phyloP scores from a whole-genome alignment of 345 rosid species.

The Fremontodendron californicum region DNA sequence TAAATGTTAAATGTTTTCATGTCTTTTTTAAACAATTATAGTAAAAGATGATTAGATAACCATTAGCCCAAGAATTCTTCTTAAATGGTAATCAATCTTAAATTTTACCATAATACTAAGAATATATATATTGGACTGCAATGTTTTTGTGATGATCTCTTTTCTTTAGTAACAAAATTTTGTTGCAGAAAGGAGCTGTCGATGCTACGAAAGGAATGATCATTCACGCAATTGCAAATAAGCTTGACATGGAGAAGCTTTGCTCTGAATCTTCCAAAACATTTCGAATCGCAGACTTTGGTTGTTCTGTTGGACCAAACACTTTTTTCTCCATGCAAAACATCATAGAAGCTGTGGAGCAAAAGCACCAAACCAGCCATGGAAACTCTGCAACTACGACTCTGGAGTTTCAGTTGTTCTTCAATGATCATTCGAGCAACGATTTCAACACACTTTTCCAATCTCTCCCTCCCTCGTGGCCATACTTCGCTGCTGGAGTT shows the following conservation, averaged over 20 bases:
- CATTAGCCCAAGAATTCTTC: too few species aligned
- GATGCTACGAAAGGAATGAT: constrained; percentile 30
- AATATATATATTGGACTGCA: too few species aligned
- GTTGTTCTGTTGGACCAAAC: constrained; percentile 61
- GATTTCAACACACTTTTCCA: constrained; percentile 36
- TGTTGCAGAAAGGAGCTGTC: constrained; percentile 26
- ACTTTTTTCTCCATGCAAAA: constrained; percentile 41
- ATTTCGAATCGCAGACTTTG: constrained; percentile 48
- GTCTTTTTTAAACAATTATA: too few species aligned
- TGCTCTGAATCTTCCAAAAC: constrained; percentile 11
- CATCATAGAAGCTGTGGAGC: constrained; percentile 38
- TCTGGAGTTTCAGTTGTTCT: constrained; percentile 26
- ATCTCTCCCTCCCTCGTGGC: constrained; percentile 22
- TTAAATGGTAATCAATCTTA: too few species aligned
- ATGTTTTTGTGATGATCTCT: neutral
- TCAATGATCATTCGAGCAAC: constrained; percentile 29
- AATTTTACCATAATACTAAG: too few species aligned
- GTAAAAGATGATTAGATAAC: too few species aligned
- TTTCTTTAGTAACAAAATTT: neutral
- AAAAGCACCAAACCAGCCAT: constrained; percentile 14
- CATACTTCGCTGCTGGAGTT: constrained; percentile 25
- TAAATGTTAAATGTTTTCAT: too few species aligned
- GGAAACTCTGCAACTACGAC: neutral
- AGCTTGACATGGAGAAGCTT: constrained; percentile 30
- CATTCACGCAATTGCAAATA: constrained; percentile 30